Conservation (phyloP, 2,329 filamentous ascomycete genomes). For the Diaporthe sp. region DNA sequence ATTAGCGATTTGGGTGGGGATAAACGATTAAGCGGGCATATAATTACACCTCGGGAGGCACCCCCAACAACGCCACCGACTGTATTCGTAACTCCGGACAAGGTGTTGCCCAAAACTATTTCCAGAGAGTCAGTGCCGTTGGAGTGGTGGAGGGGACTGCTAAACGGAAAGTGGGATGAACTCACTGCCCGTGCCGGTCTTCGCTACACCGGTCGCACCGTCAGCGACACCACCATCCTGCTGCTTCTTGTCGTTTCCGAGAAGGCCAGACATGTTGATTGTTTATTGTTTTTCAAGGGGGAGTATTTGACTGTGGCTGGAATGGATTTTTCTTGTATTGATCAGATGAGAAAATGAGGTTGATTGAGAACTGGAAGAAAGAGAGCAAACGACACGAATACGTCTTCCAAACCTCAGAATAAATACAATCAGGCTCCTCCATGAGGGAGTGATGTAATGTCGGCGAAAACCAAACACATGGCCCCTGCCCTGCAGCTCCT, state of each 20-base stretch:
- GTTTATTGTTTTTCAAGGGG: not conserved
- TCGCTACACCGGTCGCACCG: slow-evolving; percentile 37
- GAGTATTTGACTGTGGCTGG: not conserved
- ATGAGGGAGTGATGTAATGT: slow-evolving; percentile 4
- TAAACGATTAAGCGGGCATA: slow-evolving; percentile 45
- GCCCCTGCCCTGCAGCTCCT: slow-evolving; percentile 27
- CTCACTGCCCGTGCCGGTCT: slow-evolving; percentile 41
- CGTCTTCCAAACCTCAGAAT: not conserved
- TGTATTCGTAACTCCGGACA: slow-evolving; percentile 39
- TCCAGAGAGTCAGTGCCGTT: not conserved
- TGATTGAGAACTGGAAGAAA: not conserved
- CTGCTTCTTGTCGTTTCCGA: slow-evolving; percentile 39
- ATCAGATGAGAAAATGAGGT: not conserved
- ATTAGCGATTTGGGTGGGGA: not conserved
- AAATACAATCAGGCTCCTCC: not conserved
- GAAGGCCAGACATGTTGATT: slow-evolving; percentile 37
- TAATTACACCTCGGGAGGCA: slow-evolving; percentile 43
- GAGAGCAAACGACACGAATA: not conserved
- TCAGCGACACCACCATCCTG: slow-evolving; percentile 34
- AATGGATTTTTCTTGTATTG: not conserved
- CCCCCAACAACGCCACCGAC: slow-evolving; percentile 40
- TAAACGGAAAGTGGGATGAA: not conserved
- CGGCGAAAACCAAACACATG: not conserved
- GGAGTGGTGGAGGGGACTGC: no score
- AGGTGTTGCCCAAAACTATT: slow-evolving; percentile 36